These are phyloP conservation scores for Naganishia vaughanmartiniae DNA, from an alignment of 768 basidiomycete genomes.

Conservation along the genomic window DNA sequence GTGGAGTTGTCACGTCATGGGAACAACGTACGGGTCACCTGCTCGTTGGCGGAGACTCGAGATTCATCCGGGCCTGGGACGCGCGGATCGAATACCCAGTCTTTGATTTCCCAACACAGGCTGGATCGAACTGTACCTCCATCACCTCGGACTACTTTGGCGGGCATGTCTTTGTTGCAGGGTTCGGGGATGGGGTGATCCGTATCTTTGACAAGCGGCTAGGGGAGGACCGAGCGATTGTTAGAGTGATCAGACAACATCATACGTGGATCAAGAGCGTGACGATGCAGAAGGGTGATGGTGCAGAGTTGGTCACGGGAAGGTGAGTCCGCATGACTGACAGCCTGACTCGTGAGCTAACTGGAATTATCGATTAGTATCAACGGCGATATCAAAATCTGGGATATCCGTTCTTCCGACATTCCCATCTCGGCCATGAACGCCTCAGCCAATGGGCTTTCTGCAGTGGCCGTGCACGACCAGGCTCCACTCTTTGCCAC, in stretches of 20 bases:
- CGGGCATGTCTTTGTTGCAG: constrained; percentile 71
- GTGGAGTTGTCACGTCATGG: constrained; percentile 88
- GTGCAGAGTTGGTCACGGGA: constrained; percentile 75
- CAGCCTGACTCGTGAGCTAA: not conserved
- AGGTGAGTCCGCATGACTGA: constrained; percentile 59
- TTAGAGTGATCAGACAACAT: constrained; percentile 74
- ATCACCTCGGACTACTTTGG: constrained; percentile 74
- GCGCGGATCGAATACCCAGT: constrained; percentile 80
- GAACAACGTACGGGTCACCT: constrained; percentile 80
- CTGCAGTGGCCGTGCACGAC: constrained; percentile 82
- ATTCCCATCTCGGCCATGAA: constrained; percentile 64
- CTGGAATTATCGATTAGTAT: constrained; percentile 57
- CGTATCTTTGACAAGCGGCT: constrained; percentile 89
- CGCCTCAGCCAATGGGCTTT: constrained; percentile 67
- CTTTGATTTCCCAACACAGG: constrained; percentile 74
- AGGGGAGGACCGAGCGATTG: constrained; percentile 75
- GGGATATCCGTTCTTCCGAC: constrained; percentile 75
- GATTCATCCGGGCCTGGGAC: constrained; percentile 88
- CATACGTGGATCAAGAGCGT: constrained; percentile 86
- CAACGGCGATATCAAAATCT: constrained; percentile 84
- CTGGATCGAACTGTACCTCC: constrained; percentile 83
- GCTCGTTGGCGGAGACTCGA: constrained; percentile 86
- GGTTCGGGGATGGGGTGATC: constrained; percentile 88
- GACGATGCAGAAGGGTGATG: constrained; percentile 70
- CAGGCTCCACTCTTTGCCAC: constrained; percentile 77